Percentiles rank a stretch among this genome's conserved stretches.
Evolutionary conservation across 202 grass and related monocot genomes (phyloP).

Genomic region (Setaria italica): DNA sequence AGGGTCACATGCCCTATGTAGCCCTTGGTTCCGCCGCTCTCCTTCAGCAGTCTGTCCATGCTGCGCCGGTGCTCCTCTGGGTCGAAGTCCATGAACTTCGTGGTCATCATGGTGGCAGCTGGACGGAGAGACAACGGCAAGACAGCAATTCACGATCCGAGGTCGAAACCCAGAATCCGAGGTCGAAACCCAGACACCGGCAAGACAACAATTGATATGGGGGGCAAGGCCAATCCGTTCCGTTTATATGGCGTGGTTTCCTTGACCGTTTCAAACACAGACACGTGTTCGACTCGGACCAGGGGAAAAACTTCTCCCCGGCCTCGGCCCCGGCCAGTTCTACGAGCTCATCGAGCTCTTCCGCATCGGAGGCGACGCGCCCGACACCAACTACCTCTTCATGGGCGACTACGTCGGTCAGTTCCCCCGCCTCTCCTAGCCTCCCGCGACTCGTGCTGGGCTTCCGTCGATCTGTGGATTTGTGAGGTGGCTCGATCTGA

Average conservation of each 20-base stretch:
- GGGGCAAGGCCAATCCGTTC: too few species aligned
- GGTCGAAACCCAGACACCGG: too few species aligned
- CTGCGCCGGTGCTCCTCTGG: not conserved
- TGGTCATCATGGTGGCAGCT: not conserved
- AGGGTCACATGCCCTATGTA: not conserved
- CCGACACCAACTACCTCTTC: conserved; percentile 76
- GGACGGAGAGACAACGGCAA: too few species aligned
- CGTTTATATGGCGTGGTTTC: too few species aligned
- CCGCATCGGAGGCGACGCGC: conserved; percentile 65
- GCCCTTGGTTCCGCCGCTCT: not conserved
- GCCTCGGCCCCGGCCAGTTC: conserved; percentile 56
- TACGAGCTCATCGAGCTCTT: conserved; percentile 83
- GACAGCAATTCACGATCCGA: too few species aligned
- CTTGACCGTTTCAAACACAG: too few species aligned
- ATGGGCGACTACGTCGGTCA: conserved; percentile 90
- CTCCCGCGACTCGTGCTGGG: not conserved
- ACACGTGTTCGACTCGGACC: too few species aligned
- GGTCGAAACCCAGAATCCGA: too few species aligned
- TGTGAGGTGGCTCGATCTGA: conserved; percentile 24
- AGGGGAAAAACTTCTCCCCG: too few species aligned
- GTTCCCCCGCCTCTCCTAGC: not conserved
- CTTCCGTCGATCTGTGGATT: conserved; percentile 10
- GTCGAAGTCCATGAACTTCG: too few species aligned
- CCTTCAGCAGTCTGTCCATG: not conserved
- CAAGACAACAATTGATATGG: too few species aligned